These are phyloP conservation scores for Diversispora eburnea DNA, from an alignment of 192 early-diverging fungal species.

Conservation along the genomic window DNA sequence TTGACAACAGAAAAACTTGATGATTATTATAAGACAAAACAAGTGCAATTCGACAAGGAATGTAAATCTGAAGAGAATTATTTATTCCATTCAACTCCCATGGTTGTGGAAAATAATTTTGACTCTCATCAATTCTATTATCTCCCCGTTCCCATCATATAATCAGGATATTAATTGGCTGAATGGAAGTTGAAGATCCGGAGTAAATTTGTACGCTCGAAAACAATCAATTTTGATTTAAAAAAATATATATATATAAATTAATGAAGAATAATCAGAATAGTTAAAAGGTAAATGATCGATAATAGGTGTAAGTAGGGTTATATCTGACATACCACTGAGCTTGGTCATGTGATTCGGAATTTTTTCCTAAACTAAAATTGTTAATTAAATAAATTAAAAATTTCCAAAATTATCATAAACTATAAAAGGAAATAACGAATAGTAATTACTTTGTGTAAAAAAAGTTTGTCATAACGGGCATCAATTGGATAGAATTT, in stretches of 20 bases:
- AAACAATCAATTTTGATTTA: slow-evolving; percentile 89
- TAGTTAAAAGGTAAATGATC: slow-evolving; percentile 41
- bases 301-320: slow-evolving; percentile 81
- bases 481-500: slow-evolving; percentile 70
- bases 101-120: slow-evolving; percentile 66
- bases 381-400: too few species aligned
- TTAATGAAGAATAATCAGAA: not conserved
- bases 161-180: slow-evolving; percentile 79
- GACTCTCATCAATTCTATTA: slow-evolving; percentile 60
- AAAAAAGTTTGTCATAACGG: too few species aligned
- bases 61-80: slow-evolving; percentile 77
- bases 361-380: slow-evolving; percentile 85
- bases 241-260: slow-evolving; percentile 79
- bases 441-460: slow-evolving; percentile 57
- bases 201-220: slow-evolving; percentile 84
- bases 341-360: slow-evolving; percentile 98
- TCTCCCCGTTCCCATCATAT: slow-evolving; percentile 85
- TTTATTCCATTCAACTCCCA: slow-evolving; percentile 67
- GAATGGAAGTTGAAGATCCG: slow-evolving; percentile 97
- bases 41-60: slow-evolving; percentile 69
- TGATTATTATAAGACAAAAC: slow-evolving; percentile 46
- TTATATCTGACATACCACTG: slow-evolving; percentile 89
- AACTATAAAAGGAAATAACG: not conserved
- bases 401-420: too few species aligned
- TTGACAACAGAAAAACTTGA: too few species aligned